Evolutionary conservation across 768 basidiomycete genomes (phyloP), one percentile per base, ranked within the genome.

Genomic region (Boletus reticulatus): DNA sequence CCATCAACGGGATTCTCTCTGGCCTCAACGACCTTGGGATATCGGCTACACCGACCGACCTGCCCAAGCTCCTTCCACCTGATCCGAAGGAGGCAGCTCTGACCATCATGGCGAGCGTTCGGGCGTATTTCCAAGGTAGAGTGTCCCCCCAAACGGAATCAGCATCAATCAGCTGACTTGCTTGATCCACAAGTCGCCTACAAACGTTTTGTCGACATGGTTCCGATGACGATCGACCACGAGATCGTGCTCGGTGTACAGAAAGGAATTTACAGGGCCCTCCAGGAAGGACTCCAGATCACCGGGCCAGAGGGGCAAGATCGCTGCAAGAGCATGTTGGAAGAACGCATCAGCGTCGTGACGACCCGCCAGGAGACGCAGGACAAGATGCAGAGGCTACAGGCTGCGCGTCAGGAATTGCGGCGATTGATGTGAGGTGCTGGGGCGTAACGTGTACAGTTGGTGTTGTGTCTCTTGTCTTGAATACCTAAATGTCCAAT

Each of bases 81-180:
- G 84, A 87, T 55, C 70, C 70, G 3, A 78, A 76, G 74, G 84
- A 84, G 37, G 76, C 79, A 0, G 84, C 84, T 0, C 60, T 89
- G 17, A 61, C 69, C 4, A 86, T 89, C 61, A 89, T 90, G 86
- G 85, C 85, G 0, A 79, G 83, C 52, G 85, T 88, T 2, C 75
- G 85, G 6, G 87, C 84, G 0, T 89, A 89, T 59, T 89, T 89
- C 67, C 85, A 89, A 76, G 88, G 89, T 87, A 62, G n/a, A 31
- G 43, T 39, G 17, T 39, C 8, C 38, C n/a, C 7, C n/a, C 38
- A 8, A 39, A 39, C n/a, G 38, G 4, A 8, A n/a, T 16, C 17
- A 5, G 27, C 31, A 27, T 49, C 42, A 17, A 48, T 44, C 4
- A 24, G 29, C 22, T 46, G 36, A 55, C 42, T 44, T 6, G 44